phyloP scores from a whole-genome alignment of 129 eudicot genomes.

The carrot (Daucus carota) region DNA sequence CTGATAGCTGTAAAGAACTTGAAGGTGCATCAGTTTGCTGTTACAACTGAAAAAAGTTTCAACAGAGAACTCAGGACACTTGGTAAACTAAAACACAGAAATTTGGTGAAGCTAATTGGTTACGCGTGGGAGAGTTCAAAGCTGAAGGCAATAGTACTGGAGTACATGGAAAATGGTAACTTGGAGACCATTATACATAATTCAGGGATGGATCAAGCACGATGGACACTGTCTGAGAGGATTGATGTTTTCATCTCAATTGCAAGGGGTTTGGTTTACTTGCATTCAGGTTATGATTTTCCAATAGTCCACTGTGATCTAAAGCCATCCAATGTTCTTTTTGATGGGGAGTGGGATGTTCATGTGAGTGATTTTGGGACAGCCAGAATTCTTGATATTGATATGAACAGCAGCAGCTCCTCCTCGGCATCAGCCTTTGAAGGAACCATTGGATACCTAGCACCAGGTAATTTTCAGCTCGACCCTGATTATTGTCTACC shows the following conservation, averaged over 20 bases:
- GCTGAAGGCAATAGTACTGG: conserved; percentile 64
- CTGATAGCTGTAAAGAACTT: conserved; percentile 59
- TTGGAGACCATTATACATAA: conserved; percentile 65
- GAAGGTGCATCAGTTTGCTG: conserved; percentile 50
- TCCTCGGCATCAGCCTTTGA: conserved; percentile 41
- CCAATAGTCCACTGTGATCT: conserved; percentile 90
- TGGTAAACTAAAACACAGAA: conserved; percentile 59
- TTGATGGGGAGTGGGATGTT: conserved; percentile 59
- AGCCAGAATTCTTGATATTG: conserved; percentile 64
- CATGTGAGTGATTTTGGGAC: conserved; percentile 97
- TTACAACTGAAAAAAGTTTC: conserved; percentile 63
- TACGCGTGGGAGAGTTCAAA: conserved; percentile 83
- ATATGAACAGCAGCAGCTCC: conserved; percentile 30
- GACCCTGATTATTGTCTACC: not conserved
- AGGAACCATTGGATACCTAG: conserved; percentile 96
- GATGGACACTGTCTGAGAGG: conserved; percentile 48
- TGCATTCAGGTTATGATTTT: conserved; percentile 74
- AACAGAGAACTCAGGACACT: conserved; percentile 60
- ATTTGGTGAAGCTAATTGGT: conserved; percentile 77
- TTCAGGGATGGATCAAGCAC: conserved; percentile 16
- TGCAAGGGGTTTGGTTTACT: conserved; percentile 60
- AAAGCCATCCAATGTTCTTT: conserved; percentile 82
- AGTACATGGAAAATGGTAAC: conserved; percentile 90
- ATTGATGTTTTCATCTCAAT: conserved; percentile 55
- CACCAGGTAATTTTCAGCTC: conserved; percentile 64